phyloP scores from a whole-genome alignment of 2,329 filamentous ascomycete genomes.

The Xylariaceae sp. region DNA sequence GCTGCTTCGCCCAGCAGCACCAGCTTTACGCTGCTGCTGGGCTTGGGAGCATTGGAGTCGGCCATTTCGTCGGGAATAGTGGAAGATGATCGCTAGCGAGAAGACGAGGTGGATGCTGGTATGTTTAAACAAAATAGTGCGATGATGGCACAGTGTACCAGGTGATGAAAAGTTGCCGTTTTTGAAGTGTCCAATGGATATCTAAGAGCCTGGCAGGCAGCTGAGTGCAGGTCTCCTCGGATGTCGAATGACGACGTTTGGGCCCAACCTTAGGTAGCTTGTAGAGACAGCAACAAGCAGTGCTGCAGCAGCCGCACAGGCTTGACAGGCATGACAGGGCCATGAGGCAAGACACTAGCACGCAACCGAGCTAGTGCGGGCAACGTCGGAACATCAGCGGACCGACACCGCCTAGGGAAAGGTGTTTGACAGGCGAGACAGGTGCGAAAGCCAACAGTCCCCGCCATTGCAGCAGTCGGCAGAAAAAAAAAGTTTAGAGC shows the following conservation, averaged over 20 bases:
- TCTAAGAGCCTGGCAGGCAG: constrained; percentile 22
- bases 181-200: constrained; percentile 8
- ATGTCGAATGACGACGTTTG: constrained; percentile 30
- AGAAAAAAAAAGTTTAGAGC: constrained; percentile 35
- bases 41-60: constrained; percentile 81
- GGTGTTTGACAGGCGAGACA: constrained; percentile 2
- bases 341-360: constrained; percentile 14
- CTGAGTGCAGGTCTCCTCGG: constrained; percentile 12
- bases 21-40: constrained; percentile 99
- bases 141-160: not conserved
- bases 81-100: constrained; percentile 6
- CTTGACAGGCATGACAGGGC: constrained; percentile 6
- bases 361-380: constrained; percentile 11
- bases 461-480: constrained; percentile 17
- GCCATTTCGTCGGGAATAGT: constrained; percentile 61
- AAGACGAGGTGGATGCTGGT: not conserved
- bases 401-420: constrained; percentile 33
- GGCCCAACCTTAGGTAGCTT: constrained; percentile 9
- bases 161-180: not conserved
- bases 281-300: too few species aligned
- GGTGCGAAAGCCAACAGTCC: constrained; percentile 5
- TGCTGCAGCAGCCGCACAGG: not conserved
- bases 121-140: constrained; percentile 2
- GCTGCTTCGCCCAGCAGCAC: constrained; percentile 96
- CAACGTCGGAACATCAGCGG: constrained; percentile 30